A percentile compares a stretch with the other conserved stretches of the same genome.
phyloP scores from a whole-genome alignment of 805 yeast species.

The Lipomyces yamanashiensis region DNA sequence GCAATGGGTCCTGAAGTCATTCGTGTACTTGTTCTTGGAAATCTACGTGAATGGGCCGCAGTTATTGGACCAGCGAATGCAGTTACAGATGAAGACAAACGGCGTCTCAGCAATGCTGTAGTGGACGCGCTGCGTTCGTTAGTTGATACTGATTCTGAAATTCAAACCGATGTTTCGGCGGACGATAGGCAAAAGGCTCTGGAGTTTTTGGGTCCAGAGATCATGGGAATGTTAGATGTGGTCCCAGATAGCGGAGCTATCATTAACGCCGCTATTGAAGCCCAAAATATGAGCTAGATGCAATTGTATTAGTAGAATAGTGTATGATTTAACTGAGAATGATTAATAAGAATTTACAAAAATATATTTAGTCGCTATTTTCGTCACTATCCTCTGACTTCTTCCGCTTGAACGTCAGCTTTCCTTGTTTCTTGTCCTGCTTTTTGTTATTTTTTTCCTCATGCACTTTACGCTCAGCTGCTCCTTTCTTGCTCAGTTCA shows the following conservation, averaged over 20 bases:
- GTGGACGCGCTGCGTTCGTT: slow-evolving; percentile 61
- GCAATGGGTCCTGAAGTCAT: slow-evolving; percentile 88
- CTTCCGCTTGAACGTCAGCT: slow-evolving; percentile 19
- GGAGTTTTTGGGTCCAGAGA: slow-evolving; percentile 32
- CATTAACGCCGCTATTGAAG: slow-evolving; percentile 35
- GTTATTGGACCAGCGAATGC: slow-evolving; percentile 39
- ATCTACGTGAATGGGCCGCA: slow-evolving; percentile 73
- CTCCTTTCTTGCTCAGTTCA: slow-evolving; percentile 64
- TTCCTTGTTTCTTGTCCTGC: slow-evolving; percentile 16
- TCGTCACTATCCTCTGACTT: slow-evolving; percentile 12
- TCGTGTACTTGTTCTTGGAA: slow-evolving; percentile 81
- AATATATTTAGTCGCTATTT: slow-evolving; percentile 10
- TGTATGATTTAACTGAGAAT: slow-evolving; percentile 4
- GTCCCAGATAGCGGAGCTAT: slow-evolving; percentile 42
- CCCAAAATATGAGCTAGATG: slow-evolving; percentile 16
- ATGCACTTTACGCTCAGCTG: slow-evolving; percentile 56
- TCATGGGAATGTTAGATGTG: slow-evolving; percentile 13
- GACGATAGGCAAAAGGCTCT: slow-evolving; percentile 34
- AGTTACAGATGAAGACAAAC: slow-evolving; percentile 54
- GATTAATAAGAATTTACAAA: background rate
- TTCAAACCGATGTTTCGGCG: slow-evolving; percentile 32
- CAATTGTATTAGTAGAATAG: background rate
- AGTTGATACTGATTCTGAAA: slow-evolving; percentile 40
- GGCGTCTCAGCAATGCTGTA: slow-evolving; percentile 55
- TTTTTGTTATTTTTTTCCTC: slow-evolving; percentile 14